Percentiles rank a stretch among this genome's conserved stretches.
Conservation (phyloP, 2,329 filamentous ascomycete species). For the Exophiala viscosa region DNA sequence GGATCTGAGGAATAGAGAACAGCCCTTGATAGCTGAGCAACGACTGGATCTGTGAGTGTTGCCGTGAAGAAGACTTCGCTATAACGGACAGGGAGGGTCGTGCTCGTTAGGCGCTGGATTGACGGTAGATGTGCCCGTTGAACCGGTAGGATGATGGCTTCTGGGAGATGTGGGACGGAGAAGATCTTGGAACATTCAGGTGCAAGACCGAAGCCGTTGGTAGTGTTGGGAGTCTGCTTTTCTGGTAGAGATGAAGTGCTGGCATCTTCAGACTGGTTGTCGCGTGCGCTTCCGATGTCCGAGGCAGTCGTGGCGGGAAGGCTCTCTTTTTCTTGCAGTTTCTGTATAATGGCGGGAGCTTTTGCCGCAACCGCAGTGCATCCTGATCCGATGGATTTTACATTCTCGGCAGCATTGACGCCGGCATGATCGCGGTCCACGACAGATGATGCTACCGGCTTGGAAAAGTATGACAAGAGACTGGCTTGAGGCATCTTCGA, state of each 20-base stretch:
- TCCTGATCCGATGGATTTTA: neutral
- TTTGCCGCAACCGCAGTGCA: neutral
- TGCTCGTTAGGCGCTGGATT: constrained; percentile 55
- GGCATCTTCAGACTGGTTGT: neutral
- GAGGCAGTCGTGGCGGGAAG: too few species aligned
- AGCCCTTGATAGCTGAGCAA: constrained; percentile 55
- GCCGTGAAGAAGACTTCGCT: constrained; percentile 59
- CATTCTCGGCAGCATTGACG: neutral
- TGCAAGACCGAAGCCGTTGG: neutral
- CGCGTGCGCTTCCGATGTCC: neutral
- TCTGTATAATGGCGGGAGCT: neutral
- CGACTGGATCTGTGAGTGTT: constrained; percentile 53
- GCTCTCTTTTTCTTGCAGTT: neutral
- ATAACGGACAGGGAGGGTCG: constrained; percentile 61
- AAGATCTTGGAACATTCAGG: neutral
- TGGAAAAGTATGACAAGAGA: constrained; percentile 21
- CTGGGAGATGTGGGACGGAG: constrained; percentile 37
- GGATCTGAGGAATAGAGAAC: constrained; percentile 51
- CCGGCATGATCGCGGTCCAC: constrained; percentile 3
- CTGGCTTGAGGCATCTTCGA: constrained; percentile 19
- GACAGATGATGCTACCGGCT: constrained; percentile 23
- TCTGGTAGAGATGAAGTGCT: neutral
- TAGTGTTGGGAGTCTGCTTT: neutral
- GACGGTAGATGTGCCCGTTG: constrained; percentile 53
- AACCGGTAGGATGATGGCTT: constrained; percentile 53